Percentiles rank a stretch among this genome's conserved stretches.
Evolutionary conservation across 192 early-diverging fungal species (phyloP).

Genomic region (Entophlyctis luteolus): DNA sequence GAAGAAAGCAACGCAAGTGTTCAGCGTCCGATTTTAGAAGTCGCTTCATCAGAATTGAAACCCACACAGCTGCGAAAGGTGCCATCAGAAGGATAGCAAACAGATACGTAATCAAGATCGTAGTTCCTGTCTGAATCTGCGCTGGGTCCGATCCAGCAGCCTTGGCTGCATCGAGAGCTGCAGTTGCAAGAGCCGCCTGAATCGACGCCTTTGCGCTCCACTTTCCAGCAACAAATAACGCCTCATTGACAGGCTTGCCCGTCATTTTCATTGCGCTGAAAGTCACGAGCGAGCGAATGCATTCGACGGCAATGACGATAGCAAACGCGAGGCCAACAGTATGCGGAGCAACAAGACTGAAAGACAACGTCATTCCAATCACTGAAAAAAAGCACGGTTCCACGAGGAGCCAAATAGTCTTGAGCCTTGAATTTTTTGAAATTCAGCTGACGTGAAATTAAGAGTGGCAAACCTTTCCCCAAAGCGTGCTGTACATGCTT

Average conservation of each 20-base stretch:
- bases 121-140: neutral
- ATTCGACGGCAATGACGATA: neutral
- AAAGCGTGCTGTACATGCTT: neutral
- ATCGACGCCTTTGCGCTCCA: slow-evolving; percentile 1
- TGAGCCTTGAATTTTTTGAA: too few relatives aligned
- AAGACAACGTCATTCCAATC: neutral
- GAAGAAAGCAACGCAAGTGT: too few relatives aligned
- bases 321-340: neutral
- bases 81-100: neutral
- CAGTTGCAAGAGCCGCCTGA: neutral
- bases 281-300: neutral
- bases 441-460: too few relatives aligned
- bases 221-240: neutral
- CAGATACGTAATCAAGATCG: neutral
- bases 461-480: too few relatives aligned
- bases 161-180: neutral
- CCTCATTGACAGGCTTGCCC: neutral
- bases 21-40: neutral
- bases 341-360: neutral
- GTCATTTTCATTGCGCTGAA: neutral
- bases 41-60: neutral
- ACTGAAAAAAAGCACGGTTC: neutral
- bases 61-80: neutral
- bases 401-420: neutral
- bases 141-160: neutral